Evolutionary conservation across 306 rosid species (phyloP).

Genomic region (Pachyrhizus erosus): DNA sequence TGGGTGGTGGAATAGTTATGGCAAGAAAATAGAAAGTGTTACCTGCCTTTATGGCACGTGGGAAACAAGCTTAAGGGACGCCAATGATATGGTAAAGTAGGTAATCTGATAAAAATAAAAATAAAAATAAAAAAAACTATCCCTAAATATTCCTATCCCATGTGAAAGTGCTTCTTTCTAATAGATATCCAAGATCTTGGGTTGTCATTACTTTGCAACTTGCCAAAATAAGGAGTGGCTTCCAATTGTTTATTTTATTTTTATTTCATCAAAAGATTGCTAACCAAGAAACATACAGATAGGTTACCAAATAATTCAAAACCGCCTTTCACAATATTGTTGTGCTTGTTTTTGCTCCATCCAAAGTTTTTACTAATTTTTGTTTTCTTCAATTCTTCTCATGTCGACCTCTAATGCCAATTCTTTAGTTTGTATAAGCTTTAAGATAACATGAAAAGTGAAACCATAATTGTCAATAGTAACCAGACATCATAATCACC

Average conservation of each 20-base stretch:
- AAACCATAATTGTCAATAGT: neutral
- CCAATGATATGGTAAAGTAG: constrained; percentile 21
- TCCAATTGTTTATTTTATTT: constrained; percentile 17
- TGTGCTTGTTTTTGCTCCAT: neutral
- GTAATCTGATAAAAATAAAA: no score
- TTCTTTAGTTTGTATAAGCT: constrained; percentile 38
- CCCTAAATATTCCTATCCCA: no score
- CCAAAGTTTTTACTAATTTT: neutral
- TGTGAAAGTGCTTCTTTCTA: no score
- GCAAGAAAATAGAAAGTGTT: neutral
- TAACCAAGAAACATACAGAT: constrained; percentile 31
- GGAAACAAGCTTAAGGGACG: constrained; percentile 33
- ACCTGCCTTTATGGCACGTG: constrained; percentile 42
- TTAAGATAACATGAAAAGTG: constrained; percentile 24
- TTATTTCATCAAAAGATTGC: constrained; percentile 32
- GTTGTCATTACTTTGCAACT: constrained; percentile 1
- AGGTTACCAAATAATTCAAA: no score
- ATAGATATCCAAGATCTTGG: constrained; percentile 12
- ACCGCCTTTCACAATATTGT: no score
- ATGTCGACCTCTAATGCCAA: neutral
- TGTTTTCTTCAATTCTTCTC: constrained; percentile 8
- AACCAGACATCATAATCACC: neutral
- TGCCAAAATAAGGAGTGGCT: constrained; percentile 3
- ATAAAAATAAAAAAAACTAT: no score
- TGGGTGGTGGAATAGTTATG: neutral